phyloP scores from a whole-genome alignment of 2,329 filamentous ascomycete species.

The Colletotrichum costaricense region DNA sequence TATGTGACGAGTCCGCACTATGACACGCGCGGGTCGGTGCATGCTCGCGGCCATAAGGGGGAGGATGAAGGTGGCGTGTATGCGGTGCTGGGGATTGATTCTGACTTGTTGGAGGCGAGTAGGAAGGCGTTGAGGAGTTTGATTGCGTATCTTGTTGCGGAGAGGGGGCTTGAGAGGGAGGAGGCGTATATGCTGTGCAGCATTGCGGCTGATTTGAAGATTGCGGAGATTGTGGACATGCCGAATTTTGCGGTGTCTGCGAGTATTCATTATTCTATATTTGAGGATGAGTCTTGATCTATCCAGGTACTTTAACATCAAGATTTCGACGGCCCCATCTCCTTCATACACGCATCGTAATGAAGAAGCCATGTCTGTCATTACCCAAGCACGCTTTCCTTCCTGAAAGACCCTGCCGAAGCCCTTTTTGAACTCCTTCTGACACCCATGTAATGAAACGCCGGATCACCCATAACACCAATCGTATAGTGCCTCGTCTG shows the following conservation, averaged over 20 bases:
- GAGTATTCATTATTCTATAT: constrained; percentile 60
- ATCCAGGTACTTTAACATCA: accelerated
- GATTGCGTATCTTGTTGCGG: constrained; percentile 59
- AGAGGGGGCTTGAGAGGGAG: constrained; percentile 55
- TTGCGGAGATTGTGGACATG: constrained; percentile 65
- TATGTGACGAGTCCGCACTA: constrained; percentile 62
- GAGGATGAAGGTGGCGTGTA: constrained; percentile 45
- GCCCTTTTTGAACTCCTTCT: not conserved
- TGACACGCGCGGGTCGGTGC: constrained; percentile 43
- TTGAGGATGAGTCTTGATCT: constrained; percentile 40
- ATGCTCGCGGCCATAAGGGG: constrained; percentile 40
- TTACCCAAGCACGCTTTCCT: not conserved
- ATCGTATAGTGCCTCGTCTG: not conserved
- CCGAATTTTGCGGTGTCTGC: constrained; percentile 64
- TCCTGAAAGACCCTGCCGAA: constrained; percentile 3
- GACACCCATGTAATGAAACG: not conserved
- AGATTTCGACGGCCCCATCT: not conserved
- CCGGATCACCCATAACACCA: constrained; percentile 3
- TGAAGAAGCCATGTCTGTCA: too few species aligned
- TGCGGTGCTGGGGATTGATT: constrained; percentile 58
- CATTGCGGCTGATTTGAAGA: constrained; percentile 61
- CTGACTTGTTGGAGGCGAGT: constrained; percentile 59
- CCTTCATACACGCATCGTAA: too few species aligned
- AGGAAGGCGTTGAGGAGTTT: constrained; percentile 59
- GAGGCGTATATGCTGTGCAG: constrained; percentile 66